These are phyloP conservation scores for Daucus carota DNA, from an alignment of 129 eudicot genomes.

Conservation along the genomic window DH1_v3.0 NC_030384.2:41629501-41630000, in stretches of 20 bases:
- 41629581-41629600: no score
- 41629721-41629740: conserved; percentile 42
- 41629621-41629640: no score
- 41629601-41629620: no score
- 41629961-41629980: not conserved
- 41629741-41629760: conserved; percentile 83
- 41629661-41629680: not conserved
- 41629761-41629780: conserved; percentile 96
- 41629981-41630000: not conserved
- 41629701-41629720: not conserved
- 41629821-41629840: not conserved
- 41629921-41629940: conserved; percentile 86
- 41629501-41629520: no score
- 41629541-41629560: no score
- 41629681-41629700: no score
- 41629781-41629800: conserved; percentile 83
- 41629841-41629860: not conserved
- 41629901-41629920: conserved; percentile 87
- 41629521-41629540: no score
- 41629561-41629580: no score
- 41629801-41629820: conserved; percentile 48
- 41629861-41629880: conserved; percentile 1
- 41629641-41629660: not conserved
- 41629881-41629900: conserved; percentile 42
- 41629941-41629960: conserved; percentile 59